These are phyloP conservation scores for Mucor irregularis DNA, from an alignment of 371 early-diverging fungal species.

Conservation along the genomic window DNA sequence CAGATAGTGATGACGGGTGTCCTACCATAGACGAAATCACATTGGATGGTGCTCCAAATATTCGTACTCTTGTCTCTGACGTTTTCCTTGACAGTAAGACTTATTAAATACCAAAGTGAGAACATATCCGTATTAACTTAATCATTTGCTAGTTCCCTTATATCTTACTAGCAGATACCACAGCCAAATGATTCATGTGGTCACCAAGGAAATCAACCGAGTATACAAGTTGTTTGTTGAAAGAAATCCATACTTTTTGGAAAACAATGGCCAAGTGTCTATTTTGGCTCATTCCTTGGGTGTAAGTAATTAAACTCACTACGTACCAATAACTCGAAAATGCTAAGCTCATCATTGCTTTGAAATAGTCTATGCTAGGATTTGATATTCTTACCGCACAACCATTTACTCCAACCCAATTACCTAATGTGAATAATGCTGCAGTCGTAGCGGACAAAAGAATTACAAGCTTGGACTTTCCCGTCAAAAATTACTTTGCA, in stretches of 20 bases:
- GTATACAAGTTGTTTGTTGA: constrained; percentile 69
- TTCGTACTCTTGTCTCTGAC: constrained; percentile 80
- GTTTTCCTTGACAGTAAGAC: constrained; percentile 81
- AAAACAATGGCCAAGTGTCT: constrained; percentile 69
- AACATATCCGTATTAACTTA: neutral
- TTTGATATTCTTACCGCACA: constrained; percentile 80
- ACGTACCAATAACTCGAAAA: neutral
- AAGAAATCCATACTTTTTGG: constrained; percentile 73
- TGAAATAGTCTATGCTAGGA: constrained; percentile 60
- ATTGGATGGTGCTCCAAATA: constrained; percentile 79
- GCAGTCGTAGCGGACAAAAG: constrained; percentile 15
- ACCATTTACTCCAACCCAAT: constrained; percentile 24
- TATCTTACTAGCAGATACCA: constrained; percentile 84
- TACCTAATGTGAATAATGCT: neutral
- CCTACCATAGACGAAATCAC: constrained; percentile 79
- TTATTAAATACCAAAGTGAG: neutral
- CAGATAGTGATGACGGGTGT: constrained; percentile 58
- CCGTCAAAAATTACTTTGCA: constrained; percentile 64
- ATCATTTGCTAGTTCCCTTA: constrained; percentile 74
- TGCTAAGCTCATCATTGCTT: neutral
- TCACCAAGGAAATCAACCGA: constrained; percentile 75
- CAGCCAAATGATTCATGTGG: constrained; percentile 75
- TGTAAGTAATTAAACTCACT: constrained; percentile 25
- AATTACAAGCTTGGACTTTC: constrained; percentile 28
- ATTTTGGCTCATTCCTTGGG: constrained; percentile 85